Conservation (phyloP, 2,329 filamentous ascomycete species). For the Raffaelea ambrosiae region DNA sequence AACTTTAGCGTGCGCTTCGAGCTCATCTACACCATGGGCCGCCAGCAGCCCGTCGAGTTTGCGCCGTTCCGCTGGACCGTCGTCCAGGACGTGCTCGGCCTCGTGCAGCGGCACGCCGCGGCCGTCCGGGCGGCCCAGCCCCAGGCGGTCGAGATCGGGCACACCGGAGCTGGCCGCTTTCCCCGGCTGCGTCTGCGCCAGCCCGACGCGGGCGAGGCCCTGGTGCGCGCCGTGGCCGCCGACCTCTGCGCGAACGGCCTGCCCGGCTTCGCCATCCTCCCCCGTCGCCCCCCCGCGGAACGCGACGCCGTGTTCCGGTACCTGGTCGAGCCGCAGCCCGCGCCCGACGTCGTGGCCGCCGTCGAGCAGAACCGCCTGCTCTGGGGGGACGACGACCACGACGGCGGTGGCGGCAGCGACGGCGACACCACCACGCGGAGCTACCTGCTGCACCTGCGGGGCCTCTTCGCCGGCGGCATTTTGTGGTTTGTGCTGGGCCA, state of each 20-base stretch:
- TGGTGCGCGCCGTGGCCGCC: slow-evolving; percentile 29
- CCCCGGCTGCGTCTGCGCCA: slow-evolving; percentile 40
- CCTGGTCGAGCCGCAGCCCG: too few species aligned
- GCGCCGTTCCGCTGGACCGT: slow-evolving; percentile 47
- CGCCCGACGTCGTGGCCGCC: too few species aligned
- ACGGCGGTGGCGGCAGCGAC: slow-evolving; percentile 16
- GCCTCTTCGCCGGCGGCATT: slow-evolving; percentile 48
- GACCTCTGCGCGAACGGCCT: slow-evolving; percentile 35
- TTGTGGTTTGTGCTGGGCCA: slow-evolving; percentile 41
- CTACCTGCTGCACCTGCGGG: slow-evolving; percentile 39
- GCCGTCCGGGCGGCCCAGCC: slow-evolving; percentile 23
- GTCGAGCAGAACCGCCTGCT: too few species aligned
- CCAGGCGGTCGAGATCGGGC: slow-evolving; percentile 31
- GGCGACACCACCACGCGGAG: slow-evolving; percentile 19
- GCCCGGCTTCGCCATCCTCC: too few species aligned
- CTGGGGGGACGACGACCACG: too few species aligned
- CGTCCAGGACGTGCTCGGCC: slow-evolving; percentile 41
- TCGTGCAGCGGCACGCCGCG: slow-evolving; percentile 24
- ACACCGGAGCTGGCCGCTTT: slow-evolving; percentile 30
- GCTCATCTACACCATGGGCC: slow-evolving; percentile 54
- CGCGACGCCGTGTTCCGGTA: too few species aligned
- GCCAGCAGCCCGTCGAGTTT: slow-evolving; percentile 39
- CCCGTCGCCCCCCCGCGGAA: too few species aligned
- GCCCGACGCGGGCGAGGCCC: slow-evolving; percentile 15
- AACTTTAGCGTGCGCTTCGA: slow-evolving; percentile 54